phyloP scores from a whole-genome alignment of 1,284 basidiomycete species.

The Tilletia indica region DNA sequence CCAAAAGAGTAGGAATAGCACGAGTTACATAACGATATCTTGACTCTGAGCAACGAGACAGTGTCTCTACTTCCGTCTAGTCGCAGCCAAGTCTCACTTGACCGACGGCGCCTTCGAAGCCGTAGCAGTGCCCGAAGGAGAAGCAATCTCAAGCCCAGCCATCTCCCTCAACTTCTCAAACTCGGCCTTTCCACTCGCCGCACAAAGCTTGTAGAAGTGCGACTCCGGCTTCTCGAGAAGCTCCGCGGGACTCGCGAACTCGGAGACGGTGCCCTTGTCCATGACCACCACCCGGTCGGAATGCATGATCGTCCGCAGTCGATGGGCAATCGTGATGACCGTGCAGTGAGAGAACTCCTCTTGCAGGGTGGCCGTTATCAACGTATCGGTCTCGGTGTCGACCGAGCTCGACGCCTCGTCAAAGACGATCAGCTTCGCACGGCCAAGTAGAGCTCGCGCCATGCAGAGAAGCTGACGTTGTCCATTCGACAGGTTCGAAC shows the following conservation, averaged over 20 bases:
- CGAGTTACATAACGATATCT: too few species aligned
- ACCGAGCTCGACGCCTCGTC: constrained; percentile 54
- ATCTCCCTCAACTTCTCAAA: constrained; percentile 25
- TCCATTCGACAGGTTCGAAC: constrained; percentile 50
- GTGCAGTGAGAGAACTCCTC: constrained; percentile 74
- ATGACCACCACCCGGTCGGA: constrained; percentile 61
- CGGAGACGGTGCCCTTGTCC: constrained; percentile 59
- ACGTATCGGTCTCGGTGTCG: constrained; percentile 43
- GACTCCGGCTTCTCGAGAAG: constrained; percentile 48
- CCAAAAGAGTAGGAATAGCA: too few species aligned
- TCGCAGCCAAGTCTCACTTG: too few species aligned
- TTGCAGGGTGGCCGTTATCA: constrained; percentile 74
- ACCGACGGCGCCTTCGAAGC: too few species aligned
- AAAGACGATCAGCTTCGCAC: constrained; percentile 49
- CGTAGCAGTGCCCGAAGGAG: too few species aligned
- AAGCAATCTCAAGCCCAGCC: too few species aligned
- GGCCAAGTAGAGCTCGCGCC: constrained; percentile 46
- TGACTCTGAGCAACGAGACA: too few species aligned
- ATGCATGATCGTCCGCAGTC: constrained; percentile 55
- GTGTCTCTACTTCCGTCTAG: too few species aligned
- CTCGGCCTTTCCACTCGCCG: constrained; percentile 38
- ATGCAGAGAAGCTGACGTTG: constrained; percentile 51
- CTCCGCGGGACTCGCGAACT: constrained; percentile 60
- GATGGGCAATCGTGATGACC: constrained; percentile 78
- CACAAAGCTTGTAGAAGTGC: constrained; percentile 42